phyloP scores from a whole-genome alignment of 2,329 filamentous ascomycete species.

The Gremmenia infestans region DNA sequence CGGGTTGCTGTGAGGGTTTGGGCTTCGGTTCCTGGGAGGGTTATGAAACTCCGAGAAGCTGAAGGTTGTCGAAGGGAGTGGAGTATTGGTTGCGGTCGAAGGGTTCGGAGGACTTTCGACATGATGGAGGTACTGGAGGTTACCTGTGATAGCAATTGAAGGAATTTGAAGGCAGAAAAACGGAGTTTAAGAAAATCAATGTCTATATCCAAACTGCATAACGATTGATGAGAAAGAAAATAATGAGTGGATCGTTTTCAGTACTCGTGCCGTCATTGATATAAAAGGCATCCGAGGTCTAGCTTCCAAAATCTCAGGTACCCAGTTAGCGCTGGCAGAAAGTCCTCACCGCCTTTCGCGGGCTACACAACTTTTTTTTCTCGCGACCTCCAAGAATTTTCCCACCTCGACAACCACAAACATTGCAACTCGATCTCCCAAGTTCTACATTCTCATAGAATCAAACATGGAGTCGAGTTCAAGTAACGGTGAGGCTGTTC shows the following conservation, averaged over 20 bases:
- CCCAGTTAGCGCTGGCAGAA: constrained; percentile 2
- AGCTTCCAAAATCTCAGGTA: too few species aligned
- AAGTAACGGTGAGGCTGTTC: constrained; percentile 1
- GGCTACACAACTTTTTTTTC: neutral
- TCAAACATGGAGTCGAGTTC: constrained; percentile 13
- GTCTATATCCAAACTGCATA: too few species aligned
- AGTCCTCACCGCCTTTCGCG: constrained; percentile 1
- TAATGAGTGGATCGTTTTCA: too few species aligned
- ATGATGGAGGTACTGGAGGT: constrained; percentile 9
- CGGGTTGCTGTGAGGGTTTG: constrained; percentile 70
- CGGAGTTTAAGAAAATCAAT: too few species aligned
- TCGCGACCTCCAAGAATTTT: neutral
- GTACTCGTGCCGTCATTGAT: neutral
- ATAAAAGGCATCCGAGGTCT: too few species aligned
- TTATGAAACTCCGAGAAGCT: constrained; percentile 39
- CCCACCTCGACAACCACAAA: neutral
- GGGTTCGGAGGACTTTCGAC: constrained; percentile 21
- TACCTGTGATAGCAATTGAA: too few species aligned
- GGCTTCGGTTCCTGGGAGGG: constrained; percentile 33
- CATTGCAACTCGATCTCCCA: neutral
- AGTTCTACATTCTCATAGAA: neutral
- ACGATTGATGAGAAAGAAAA: too few species aligned
- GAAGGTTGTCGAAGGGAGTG: constrained; percentile 9
- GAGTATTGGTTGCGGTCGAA: constrained; percentile 17
- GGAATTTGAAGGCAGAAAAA: too few species aligned